A percentile compares a stretch with the other conserved stretches of the same genome.
These are phyloP conservation scores for Tulasnella sp. DNA, from an alignment of 768 basidiomycete species.

Conservation along the genomic window DNA sequence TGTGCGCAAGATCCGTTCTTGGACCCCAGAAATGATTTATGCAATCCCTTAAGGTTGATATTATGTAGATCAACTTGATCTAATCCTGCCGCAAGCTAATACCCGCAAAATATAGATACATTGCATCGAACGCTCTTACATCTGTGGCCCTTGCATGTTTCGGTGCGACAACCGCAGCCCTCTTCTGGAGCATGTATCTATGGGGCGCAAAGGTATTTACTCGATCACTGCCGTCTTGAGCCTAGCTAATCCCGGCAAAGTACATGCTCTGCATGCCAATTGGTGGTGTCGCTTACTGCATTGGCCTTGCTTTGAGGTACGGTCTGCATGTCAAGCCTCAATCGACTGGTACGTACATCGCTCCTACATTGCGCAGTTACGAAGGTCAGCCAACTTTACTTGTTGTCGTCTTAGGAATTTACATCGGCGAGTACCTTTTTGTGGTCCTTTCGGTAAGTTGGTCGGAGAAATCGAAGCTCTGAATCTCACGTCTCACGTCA, in stretches of 20 bases:
- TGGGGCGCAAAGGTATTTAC: constrained; percentile 30
- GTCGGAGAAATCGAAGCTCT: background rate
- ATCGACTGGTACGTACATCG: constrained; percentile 24
- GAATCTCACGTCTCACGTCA: background rate
- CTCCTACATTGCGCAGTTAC: background rate
- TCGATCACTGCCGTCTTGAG: background rate
- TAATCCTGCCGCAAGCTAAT: too few relatives aligned
- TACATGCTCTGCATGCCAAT: constrained; percentile 54
- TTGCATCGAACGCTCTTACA: constrained; percentile 42
- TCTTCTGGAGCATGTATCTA: constrained; percentile 33
- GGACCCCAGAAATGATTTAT: constrained; percentile 41
- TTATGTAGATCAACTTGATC: background rate
- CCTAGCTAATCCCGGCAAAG: background rate
- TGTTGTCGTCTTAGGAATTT: constrained; percentile 22
- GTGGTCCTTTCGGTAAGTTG: constrained; percentile 44
- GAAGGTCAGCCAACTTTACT: background rate
- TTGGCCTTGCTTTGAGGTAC: constrained; percentile 45
- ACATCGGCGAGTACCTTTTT: constrained; percentile 47
- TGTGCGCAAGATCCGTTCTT: constrained; percentile 9
- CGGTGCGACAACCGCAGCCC: constrained; percentile 23
- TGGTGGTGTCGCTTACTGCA: constrained; percentile 42
- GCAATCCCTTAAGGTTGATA: constrained; percentile 40
- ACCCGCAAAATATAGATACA: constrained; percentile 19
- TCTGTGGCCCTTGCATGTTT: constrained; percentile 38
- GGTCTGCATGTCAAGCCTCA: constrained; percentile 43